Evolutionary conservation across 2,329 filamentous ascomycete genomes (phyloP), one percentile per base, ranked within the genome.

Genomic region (Monosporascus sp.): DNA sequence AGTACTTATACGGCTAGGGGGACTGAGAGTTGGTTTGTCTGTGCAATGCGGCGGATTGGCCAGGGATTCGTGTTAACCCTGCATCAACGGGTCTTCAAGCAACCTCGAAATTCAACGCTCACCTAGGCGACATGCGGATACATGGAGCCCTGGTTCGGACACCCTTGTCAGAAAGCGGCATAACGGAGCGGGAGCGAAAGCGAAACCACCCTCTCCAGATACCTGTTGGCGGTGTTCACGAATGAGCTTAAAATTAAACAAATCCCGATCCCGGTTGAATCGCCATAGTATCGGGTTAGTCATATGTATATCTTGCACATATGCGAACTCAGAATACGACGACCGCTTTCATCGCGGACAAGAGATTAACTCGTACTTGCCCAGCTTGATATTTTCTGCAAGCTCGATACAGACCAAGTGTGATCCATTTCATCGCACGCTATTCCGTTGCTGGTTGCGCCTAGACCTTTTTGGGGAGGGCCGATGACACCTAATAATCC

Each of bases 401-500:
- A 40, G 27, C 54, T 55, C 52, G 52, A 53, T 59, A 48, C 49
- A 49, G 48, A 48, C 49, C 53, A 48, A 52, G 41, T 50, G 47
- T 44, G 8, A 49, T 34, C 57, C 54, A 61, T 57, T 54, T 57
- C 49, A 62, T 57, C 59, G 51, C 51, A 52, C 59, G 59, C 58
- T 59, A 38, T 64, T 22, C 22, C 24, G 20, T 26, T n/a, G 16
- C 43, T 31, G 22, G 43, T 27, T 26, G 43, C 43, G 1, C 14
- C 43, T 31, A 59, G 58, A 51, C 60, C 58, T 57, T 53, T 62
- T 63, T 52, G 52, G 59, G 58, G 60, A 59, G 57, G 57, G 53
- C 55, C 58, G 56, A 64, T 64, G 58, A 55, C 54, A 64, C 62
- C 62, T 57, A 52, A 52, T 48, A 58, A 61, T 64, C 61, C 59